Percentiles rank a stretch among this genome's conserved stretches.
phyloP scores from a whole-genome alignment of 352 stramenopile species.

The Phytophthora sojae region DNA sequence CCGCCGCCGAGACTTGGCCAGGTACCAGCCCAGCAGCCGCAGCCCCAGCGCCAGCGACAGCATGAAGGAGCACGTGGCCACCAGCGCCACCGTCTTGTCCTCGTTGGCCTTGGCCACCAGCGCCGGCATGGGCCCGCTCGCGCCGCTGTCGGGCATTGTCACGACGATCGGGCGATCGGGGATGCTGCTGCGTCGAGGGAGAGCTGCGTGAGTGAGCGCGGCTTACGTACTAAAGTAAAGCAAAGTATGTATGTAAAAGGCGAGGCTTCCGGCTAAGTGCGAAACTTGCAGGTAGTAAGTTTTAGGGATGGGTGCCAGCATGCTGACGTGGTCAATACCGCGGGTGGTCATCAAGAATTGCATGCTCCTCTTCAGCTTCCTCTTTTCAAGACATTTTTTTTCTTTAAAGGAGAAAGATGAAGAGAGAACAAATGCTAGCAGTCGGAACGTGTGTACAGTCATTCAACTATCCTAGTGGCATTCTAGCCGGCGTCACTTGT shows the following conservation, averaged over 20 bases:
- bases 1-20: slow-evolving; percentile 36
- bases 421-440: too few relatives aligned
- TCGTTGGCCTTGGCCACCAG: slow-evolving; percentile 36
- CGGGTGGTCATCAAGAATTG: too few relatives aligned
- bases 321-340: too few relatives aligned
- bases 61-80: slow-evolving; percentile 70
- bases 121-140: slow-evolving; percentile 23
- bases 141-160: slow-evolving; percentile 11
- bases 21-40: slow-evolving; percentile 46
- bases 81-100: slow-evolving; percentile 61
- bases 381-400: too few relatives aligned
- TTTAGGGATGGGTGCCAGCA: too few relatives aligned
- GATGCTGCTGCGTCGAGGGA: slow-evolving; percentile 1
- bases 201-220: slow-evolving; percentile 6
- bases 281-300: neutral
- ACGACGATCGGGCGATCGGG: slow-evolving; percentile 21
- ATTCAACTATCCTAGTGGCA: too few relatives aligned
- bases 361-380: too few relatives aligned
- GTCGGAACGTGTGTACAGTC: too few relatives aligned
- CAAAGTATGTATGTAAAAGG: too few relatives aligned
- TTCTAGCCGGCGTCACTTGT: neutral
- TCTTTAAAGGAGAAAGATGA: too few relatives aligned
- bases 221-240: too few relatives aligned
- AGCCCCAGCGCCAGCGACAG: slow-evolving; percentile 58
- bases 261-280: neutral